Percentiles rank a stretch among this genome's conserved stretches.
Evolutionary conservation across 345 rosid species (phyloP).

Genomic region (Schrenkiella parvula): DNA sequence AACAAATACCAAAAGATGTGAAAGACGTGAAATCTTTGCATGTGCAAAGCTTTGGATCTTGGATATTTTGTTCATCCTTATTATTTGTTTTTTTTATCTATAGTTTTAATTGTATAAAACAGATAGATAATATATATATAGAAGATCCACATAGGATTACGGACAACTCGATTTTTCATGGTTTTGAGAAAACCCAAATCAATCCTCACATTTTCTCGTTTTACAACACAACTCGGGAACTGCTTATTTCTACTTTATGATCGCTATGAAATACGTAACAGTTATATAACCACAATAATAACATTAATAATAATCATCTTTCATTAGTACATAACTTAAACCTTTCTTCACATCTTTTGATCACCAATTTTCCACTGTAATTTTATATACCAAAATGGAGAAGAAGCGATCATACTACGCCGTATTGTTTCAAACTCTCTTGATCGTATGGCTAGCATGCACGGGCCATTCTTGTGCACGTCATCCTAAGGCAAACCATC

Average conservation of each 20-base stretch:
- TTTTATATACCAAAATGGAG: slow-evolving; percentile 2
- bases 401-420: not conserved
- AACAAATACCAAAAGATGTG: not conserved
- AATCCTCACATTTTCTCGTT: slow-evolving; percentile 28
- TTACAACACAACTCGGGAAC: slow-evolving; percentile 24
- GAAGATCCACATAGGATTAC: not conserved
- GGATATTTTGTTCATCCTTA: not conserved
- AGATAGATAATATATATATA: not conserved
- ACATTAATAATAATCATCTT: not conserved
- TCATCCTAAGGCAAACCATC: slow-evolving; percentile 20
- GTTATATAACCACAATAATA: slow-evolving; percentile 10
- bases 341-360: not conserved
- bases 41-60: slow-evolving; percentile 30
- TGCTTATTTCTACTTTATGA: not conserved
- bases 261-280: slow-evolving; percentile 7
- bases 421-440: slow-evolving; percentile 1
- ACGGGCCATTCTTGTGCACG: slow-evolving; percentile 4
- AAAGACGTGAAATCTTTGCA: slow-evolving; percentile 8
- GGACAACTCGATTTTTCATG: not conserved
- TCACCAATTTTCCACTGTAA: not conserved
- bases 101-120: not conserved
- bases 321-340: slow-evolving; percentile 17
- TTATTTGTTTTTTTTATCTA: not conserved
- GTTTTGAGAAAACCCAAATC: slow-evolving; percentile 22
- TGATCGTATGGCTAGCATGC: slow-evolving; percentile 15